A percentile compares a stretch with the other conserved stretches of the same genome.
These are phyloP conservation scores for Fusarium sp. DNA, from an alignment of 2,329 filamentous ascomycete genomes.

Conservation along the genomic window DNA sequence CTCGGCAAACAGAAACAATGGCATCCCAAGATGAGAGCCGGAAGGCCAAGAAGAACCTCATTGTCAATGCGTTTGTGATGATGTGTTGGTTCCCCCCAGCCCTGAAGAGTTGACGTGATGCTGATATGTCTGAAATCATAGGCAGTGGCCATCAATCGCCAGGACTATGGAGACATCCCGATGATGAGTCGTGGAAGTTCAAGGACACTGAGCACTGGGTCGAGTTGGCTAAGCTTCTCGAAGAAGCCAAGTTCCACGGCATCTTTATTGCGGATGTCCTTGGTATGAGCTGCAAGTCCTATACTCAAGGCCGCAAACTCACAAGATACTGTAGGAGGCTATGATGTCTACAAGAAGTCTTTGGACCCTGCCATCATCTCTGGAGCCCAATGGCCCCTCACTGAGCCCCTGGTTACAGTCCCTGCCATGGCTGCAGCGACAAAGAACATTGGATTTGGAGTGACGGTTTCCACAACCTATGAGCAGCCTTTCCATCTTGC, in stretches of 20 bases:
- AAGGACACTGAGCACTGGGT: conserved; percentile 71
- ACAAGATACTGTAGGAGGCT: conserved; percentile 58
- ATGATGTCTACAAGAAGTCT: conserved; percentile 75
- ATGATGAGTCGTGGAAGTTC: conserved; percentile 71
- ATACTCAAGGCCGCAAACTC: neutral
- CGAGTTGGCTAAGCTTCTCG: conserved; percentile 67
- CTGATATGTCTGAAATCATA: conserved; percentile 28
- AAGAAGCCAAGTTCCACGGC: conserved; percentile 71
- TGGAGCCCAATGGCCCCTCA: conserved; percentile 77
- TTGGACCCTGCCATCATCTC: conserved; percentile 70
- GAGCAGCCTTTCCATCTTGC: conserved; percentile 78
- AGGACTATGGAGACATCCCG: conserved; percentile 68
- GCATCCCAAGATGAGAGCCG: conserved; percentile 17
- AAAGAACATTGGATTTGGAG: conserved; percentile 74
- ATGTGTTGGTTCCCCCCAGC: conserved; percentile 43
- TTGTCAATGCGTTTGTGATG: conserved; percentile 57
- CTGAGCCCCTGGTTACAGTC: conserved; percentile 72
- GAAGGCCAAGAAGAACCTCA: conserved; percentile 50
- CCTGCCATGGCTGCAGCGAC: conserved; percentile 78
- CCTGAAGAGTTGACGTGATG: neutral
- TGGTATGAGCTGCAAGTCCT: conserved; percentile 43
- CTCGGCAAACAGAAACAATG: conserved; percentile 18
- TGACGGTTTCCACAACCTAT: conserved; percentile 77
- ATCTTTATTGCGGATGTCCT: conserved; percentile 76
- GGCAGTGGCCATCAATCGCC: conserved; percentile 59